Percentiles rank a stretch among this genome's conserved stretches.
Evolutionary conservation across 2,329 filamentous ascomycete genomes (phyloP).

Genomic region (Aphanoascus verrucosus): DNA sequence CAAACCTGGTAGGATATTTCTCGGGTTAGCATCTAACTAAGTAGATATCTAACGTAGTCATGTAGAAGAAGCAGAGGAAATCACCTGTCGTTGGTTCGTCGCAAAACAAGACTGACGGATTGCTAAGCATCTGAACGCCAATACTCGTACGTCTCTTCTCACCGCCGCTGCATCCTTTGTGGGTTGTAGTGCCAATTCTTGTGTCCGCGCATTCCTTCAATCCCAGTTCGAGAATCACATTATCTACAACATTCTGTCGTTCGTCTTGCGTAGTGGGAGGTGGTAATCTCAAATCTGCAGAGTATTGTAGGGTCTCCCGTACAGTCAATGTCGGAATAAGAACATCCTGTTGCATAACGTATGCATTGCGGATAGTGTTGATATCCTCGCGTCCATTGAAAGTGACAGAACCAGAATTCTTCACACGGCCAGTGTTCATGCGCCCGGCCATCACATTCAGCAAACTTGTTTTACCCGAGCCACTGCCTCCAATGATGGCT

Average conservation of each 20-base stretch:
- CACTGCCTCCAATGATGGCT: conserved; percentile 64
- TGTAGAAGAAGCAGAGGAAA: neutral
- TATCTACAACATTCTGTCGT: conserved; percentile 55
- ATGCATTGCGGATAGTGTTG: conserved; percentile 40
- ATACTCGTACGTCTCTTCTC: conserved; percentile 69
- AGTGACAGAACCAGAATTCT: conserved; percentile 43
- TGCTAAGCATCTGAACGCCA: conserved; percentile 67
- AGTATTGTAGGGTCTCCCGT: conserved; percentile 62
- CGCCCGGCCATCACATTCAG: conserved; percentile 62
- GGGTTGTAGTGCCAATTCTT: conserved; percentile 57
- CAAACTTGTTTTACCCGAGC: conserved; percentile 61
- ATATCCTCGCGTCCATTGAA: conserved; percentile 53
- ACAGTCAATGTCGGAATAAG: conserved; percentile 64
- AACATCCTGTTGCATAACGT: conserved; percentile 62
- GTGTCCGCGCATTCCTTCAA: conserved; percentile 69
- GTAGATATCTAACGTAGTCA: neutral
- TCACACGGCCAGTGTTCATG: conserved; percentile 47
- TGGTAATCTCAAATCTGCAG: conserved; percentile 60
- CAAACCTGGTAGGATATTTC: conserved; percentile 31
- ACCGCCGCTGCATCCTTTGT: conserved; percentile 67
- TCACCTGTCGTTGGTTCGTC: conserved; percentile 66
- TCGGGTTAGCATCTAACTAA: neutral
- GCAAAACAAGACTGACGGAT: conserved; percentile 65
- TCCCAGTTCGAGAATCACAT: conserved; percentile 64
- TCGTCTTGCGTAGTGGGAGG: conserved; percentile 50